Conservation (phyloP, 768 basidiomycete species). For the Agrocybe praecox region DNA sequence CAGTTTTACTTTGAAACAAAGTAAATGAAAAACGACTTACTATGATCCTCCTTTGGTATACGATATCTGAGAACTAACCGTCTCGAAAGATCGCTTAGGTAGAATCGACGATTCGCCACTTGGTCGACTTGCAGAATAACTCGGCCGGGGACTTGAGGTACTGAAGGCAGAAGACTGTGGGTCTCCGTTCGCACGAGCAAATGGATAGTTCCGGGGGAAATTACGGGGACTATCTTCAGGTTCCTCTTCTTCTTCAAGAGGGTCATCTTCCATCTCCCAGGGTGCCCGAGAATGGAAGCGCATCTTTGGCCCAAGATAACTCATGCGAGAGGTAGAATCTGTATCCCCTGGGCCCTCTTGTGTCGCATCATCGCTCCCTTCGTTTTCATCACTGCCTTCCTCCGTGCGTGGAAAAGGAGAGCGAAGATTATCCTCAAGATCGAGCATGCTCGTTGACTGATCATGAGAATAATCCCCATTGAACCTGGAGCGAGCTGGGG, state of each 20-base stretch:
- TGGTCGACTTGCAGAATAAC: constrained; percentile 43
- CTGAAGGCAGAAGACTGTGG: constrained; percentile 46
- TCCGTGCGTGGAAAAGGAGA: constrained; percentile 33
- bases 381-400: constrained; percentile 32
- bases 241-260: constrained; percentile 49
- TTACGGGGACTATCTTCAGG: constrained; percentile 36
- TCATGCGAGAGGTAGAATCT: constrained; percentile 55
- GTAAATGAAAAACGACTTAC: constrained; percentile 42
- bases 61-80: constrained; percentile 50
- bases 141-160: constrained; percentile 46
- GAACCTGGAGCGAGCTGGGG: constrained; percentile 21
- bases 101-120: constrained; percentile 62
- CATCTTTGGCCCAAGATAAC: constrained; percentile 82
- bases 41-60: constrained; percentile 56
- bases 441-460: constrained; percentile 52
- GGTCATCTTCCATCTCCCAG: constrained; percentile 69
- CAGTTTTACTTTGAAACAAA: constrained; percentile 4
- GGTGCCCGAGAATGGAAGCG: constrained; percentile 81
- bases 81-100: constrained; percentile 62
- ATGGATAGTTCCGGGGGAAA: constrained; percentile 23
- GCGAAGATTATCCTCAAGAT: constrained; percentile 57
- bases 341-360: constrained; percentile 36
- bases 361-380: constrained; percentile 34
- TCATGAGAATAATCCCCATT: constrained; percentile 43
- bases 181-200: constrained; percentile 18